These are phyloP conservation scores for Phytophthora nicotianae DNA, from an alignment of 352 stramenopile species.

Conservation along the genomic window DNA sequence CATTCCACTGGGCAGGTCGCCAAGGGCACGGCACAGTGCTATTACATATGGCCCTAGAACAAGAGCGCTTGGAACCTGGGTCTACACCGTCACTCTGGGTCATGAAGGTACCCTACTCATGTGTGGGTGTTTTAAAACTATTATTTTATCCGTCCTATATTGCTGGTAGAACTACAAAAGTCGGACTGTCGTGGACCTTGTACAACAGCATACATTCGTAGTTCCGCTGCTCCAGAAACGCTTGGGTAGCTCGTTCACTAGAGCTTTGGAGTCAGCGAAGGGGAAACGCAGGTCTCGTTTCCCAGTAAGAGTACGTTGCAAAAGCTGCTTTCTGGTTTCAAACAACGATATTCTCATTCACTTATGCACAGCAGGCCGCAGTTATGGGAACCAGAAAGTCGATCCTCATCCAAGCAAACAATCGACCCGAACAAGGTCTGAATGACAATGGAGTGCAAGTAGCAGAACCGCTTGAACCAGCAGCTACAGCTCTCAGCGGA, in stretches of 20 bases:
- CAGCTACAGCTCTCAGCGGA: constrained; percentile 39
- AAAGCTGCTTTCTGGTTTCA: not conserved
- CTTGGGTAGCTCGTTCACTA: constrained; percentile 35
- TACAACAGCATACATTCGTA: constrained; percentile 40
- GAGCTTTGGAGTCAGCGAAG: constrained; percentile 23
- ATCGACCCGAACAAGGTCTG: constrained; percentile 8
- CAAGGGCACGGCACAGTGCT: constrained; percentile 58
- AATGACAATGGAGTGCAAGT: constrained; percentile 11
- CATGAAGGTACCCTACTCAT: constrained; percentile 43
- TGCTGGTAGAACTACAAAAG: constrained; percentile 59
- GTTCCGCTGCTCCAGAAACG: constrained; percentile 58
- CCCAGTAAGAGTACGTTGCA: constrained; percentile 26
- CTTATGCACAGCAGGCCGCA: constrained; percentile 18
- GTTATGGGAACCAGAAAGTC: constrained; percentile 20
- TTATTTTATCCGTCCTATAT: not conserved
- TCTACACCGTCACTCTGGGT: constrained; percentile 47
- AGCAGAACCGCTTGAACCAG: constrained; percentile 15
- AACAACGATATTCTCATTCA: not conserved
- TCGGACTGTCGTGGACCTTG: constrained; percentile 54
- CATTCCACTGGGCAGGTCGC: constrained; percentile 72
- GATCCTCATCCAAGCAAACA: constrained; percentile 15
- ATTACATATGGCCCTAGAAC: constrained; percentile 46
- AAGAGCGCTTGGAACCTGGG: constrained; percentile 35
- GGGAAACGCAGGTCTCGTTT: constrained; percentile 45
- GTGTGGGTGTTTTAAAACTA: not conserved